Evolutionary conservation across 108 stramenopile species (phyloP).

Genomic region (Aurantiochytrium sp.): DNA sequence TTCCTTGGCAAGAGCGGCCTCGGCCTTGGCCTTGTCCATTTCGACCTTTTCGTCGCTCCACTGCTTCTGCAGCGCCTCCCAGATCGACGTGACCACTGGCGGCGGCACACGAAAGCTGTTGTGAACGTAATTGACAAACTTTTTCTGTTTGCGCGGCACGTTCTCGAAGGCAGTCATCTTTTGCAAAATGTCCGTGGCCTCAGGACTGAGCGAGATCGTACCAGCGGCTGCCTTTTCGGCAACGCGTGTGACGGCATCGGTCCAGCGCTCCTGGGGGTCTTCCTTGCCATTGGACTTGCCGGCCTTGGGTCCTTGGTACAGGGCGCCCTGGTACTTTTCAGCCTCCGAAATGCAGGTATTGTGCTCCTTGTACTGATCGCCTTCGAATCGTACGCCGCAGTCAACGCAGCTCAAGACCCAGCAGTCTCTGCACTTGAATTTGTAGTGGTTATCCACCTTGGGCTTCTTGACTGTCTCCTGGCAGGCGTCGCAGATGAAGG

Average conservation of each 20-base stretch:
- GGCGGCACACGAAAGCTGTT: conserved; percentile 35
- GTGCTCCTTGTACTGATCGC: conserved; percentile 41
- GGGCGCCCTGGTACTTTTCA: conserved; percentile 52
- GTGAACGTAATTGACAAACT: conserved; percentile 43
- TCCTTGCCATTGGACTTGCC: not conserved
- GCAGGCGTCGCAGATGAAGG: conserved; percentile 54
- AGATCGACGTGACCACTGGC: not conserved
- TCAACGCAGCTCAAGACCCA: conserved; percentile 48
- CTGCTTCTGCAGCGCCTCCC: not conserved
- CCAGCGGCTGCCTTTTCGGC: conserved; percentile 9
- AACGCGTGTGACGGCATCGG: conserved; percentile 17
- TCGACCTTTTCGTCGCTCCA: conserved; percentile 10
- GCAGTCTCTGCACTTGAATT: conserved; percentile 4
- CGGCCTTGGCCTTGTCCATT: not conserved
- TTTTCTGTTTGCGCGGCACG: conserved; percentile 55
- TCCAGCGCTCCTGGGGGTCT: conserved; percentile 18
- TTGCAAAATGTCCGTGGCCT: not conserved
- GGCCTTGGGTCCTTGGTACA: conserved; percentile 46
- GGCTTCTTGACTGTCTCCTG: conserved; percentile 57
- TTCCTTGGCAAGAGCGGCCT: not conserved
- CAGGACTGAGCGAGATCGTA: conserved; percentile 8
- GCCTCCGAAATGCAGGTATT: conserved; percentile 52
- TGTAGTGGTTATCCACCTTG: conserved; percentile 42
- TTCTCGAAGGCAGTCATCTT: conserved; percentile 36
- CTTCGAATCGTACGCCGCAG: conserved; percentile 43